Evolutionary conservation across 2,329 filamentous ascomycete genomes (phyloP).

Genomic region (Clathrospora elynae): DNA sequence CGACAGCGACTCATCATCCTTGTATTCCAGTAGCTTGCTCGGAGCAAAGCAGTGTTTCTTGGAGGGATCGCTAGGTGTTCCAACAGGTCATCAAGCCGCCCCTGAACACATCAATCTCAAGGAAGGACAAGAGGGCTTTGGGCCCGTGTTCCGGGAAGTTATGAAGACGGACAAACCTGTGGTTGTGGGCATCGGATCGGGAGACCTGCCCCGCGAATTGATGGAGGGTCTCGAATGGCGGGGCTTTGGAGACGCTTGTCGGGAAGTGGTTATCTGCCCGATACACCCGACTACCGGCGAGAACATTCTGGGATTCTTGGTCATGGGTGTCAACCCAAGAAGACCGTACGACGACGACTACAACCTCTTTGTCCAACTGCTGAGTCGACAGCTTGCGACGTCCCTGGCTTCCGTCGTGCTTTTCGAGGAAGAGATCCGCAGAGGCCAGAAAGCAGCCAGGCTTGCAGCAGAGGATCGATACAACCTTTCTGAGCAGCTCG

Average conservation of each 20-base stretch:
- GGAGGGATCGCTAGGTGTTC: conserved; percentile 73
- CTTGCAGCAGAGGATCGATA: conserved; percentile 77
- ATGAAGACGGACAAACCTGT: conserved; percentile 70
- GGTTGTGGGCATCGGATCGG: conserved; percentile 68
- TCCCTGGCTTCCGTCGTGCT: conserved; percentile 80
- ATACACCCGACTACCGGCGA: conserved; percentile 78
- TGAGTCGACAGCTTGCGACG: conserved; percentile 76
- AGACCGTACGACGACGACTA: conserved; percentile 83
- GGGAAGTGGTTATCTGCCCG: conserved; percentile 75
- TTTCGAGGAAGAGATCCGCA: conserved; percentile 80
- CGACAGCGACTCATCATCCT: conserved; percentile 73
- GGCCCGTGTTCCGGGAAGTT: conserved; percentile 75
- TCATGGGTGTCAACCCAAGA: conserved; percentile 78
- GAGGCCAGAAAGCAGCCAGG: conserved; percentile 73
- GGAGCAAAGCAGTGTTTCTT: conserved; percentile 69
- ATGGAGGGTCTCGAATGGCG: conserved; percentile 71
- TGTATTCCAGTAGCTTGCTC: conserved; percentile 69
- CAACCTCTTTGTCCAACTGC: conserved; percentile 73
- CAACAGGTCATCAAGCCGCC: conserved; percentile 65
- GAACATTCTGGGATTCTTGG: conserved; percentile 74
- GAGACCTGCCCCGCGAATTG: conserved; percentile 67
- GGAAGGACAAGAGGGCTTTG: conserved; percentile 73
- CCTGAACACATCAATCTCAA: conserved; percentile 69
- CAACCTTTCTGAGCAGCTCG: conserved; percentile 76
- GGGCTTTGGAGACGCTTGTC: conserved; percentile 72